Conservation (phyloP, 1,284 basidiomycete species). For the Tilletia indica region DNA sequence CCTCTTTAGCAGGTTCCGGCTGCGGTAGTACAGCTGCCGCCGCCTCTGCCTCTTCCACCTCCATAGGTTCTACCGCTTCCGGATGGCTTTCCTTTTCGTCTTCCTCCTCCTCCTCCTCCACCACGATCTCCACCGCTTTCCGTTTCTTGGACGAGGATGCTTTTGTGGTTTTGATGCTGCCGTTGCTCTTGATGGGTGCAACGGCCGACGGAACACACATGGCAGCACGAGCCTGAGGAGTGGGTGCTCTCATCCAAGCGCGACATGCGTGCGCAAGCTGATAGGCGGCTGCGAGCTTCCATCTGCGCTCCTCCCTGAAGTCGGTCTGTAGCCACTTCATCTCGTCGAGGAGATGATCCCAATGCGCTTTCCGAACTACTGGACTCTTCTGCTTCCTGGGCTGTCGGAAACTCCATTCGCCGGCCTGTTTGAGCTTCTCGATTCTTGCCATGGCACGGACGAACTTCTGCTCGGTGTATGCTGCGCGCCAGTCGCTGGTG, state of each 20-base stretch:
- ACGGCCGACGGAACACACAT: slow-evolving; percentile 61
- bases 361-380: slow-evolving; percentile 78
- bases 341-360: slow-evolving; percentile 95
- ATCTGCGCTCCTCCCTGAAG: slow-evolving; percentile 86
- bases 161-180: not conserved
- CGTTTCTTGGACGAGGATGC: slow-evolving; percentile 4
- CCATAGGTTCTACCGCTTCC: not conserved
- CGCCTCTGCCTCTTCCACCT: slow-evolving; percentile 9
- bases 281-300: slow-evolving; percentile 85
- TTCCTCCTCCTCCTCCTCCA: not conserved
- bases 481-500: slow-evolving; percentile 54
- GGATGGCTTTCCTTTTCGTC: not conserved
- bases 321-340: slow-evolving; percentile 98
- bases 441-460: slow-evolving; percentile 79
- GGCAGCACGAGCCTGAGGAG: slow-evolving; percentile 66
- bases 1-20: slow-evolving; percentile 25
- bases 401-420: slow-evolving; percentile 88
- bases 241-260: slow-evolving; percentile 78
- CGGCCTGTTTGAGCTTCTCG: slow-evolving; percentile 76
- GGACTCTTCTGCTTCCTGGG: slow-evolving; percentile 89
- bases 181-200: not conserved
- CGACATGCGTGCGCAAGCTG: slow-evolving; percentile 79
- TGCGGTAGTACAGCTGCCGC: slow-evolving; percentile 21
- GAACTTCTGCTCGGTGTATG: slow-evolving; percentile 53
- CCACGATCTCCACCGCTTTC: not conserved